Conservation (phyloP, 352 stramenopile species). For the Phytophthora ramorum region DNA sequence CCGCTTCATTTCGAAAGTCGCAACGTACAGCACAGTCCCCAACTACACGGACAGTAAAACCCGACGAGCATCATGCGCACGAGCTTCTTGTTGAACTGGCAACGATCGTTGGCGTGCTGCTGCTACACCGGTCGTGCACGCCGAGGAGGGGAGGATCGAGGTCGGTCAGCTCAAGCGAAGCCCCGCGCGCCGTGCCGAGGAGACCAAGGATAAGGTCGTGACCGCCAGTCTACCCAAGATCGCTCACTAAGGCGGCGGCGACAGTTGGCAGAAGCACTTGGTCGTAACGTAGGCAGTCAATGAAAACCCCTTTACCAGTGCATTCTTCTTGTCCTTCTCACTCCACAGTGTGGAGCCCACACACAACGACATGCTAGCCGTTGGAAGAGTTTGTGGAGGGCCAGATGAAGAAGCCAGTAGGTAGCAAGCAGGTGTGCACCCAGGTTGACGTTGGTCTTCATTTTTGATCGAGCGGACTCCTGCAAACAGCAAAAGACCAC, state of each 20-base stretch:
- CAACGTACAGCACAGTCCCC: constrained; percentile 13
- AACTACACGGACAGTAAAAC: constrained; percentile 4
- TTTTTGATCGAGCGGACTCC: constrained; percentile 1
- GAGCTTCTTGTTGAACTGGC: constrained; percentile 17
- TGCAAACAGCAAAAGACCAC: constrained; percentile 6
- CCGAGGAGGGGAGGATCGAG: constrained; percentile 19
- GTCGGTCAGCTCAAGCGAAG: constrained; percentile 18
- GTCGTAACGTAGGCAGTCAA: background rate
- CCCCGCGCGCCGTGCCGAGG: constrained; percentile 14
- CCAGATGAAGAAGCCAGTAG: constrained; percentile 10
- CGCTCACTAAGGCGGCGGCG: constrained; percentile 1
- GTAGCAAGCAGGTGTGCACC: constrained; percentile 5
- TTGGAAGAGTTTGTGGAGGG: background rate
- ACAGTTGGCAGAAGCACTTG: background rate
- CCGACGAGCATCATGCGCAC: constrained; percentile 19
- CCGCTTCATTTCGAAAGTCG: constrained; percentile 22
- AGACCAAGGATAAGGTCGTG: constrained; percentile 26
- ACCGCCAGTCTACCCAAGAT: constrained; percentile 22
- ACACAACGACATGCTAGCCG: background rate
- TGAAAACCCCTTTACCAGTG: background rate
- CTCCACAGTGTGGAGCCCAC: too few species aligned
- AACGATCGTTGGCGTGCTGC: constrained; percentile 8
- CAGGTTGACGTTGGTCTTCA: constrained; percentile 3
- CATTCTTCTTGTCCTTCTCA: background rate
- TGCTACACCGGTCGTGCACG: constrained; percentile 5